Base-by-base conservation (phyloP, 352 stramenopile genomes). In the Pythium grandisporangium region DNA sequence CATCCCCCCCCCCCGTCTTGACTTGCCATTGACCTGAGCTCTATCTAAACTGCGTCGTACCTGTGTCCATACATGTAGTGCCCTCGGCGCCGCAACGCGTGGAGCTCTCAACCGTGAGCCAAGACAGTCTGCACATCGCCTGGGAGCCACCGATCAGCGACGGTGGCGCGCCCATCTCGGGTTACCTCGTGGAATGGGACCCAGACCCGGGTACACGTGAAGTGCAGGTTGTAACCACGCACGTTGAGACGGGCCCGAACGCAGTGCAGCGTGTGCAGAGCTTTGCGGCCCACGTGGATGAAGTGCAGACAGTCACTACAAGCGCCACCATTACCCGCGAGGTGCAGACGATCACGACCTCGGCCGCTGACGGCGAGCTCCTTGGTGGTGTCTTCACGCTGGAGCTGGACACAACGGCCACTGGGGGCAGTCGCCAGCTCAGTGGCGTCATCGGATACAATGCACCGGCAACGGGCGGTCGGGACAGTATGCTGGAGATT, bases 201-300 rank as follows among this genome's bases (percentile, higher is more conserved):
- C 95, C 88, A 7, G 70, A 87, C 37, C 82, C 85, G 12, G 88
- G 88, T 24, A 70, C 77, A 13, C 70, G 73, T 27, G 89, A 96
- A 52, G 71, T 96, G n/a, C 92, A 97, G 55, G 63, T 82, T 16
- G 74, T 96, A 19, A 68, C 55, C 25, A 92, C 80, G 19, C 66
- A 51, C 13, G 67, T 70, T 23, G 88, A 95, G 58, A 87, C 87
- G 0, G 87, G 85, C 32, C 53, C 91, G 16, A 98, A 98, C 60
- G 91, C 97, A 57, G 73, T 98, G 30, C 91, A 98, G 66, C 92
- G 67, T 6, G 87, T 97, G 54, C 80, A 84, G 45, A 97, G 83
- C 2, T 85, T 72, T 22, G 78, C 73, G 0, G 58, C 42, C 4
- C 69, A 93, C 35, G 69, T 97, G 5, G 72, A 95, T 46, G 92